Conservation (phyloP, 371 early-diverging fungal genomes). For the Coemansia sp. region DNA sequence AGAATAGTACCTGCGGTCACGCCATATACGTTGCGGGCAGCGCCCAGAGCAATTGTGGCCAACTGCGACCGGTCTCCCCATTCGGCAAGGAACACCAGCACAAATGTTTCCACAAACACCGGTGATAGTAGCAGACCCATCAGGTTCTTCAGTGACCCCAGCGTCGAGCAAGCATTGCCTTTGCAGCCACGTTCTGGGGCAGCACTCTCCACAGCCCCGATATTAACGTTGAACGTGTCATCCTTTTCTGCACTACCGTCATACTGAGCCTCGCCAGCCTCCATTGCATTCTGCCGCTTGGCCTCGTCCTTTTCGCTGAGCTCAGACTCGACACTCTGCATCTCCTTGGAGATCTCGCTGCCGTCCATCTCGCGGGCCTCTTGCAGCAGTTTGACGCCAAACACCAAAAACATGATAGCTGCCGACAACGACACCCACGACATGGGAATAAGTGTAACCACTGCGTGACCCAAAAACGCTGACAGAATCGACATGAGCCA, state of each 20-base stretch:
- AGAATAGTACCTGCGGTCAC: slow-evolving; percentile 84
- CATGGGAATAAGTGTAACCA: slow-evolving; percentile 82
- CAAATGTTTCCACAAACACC: slow-evolving; percentile 90
- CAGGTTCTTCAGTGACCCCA: slow-evolving; percentile 38
- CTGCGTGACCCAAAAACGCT: slow-evolving; percentile 83
- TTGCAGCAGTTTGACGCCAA: slow-evolving; percentile 83
- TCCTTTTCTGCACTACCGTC: slow-evolving; percentile 2
- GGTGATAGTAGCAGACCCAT: slow-evolving; percentile 76
- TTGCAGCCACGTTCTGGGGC: not conserved
- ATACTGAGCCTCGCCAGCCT: slow-evolving; percentile 32
- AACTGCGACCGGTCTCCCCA: slow-evolving; percentile 97
- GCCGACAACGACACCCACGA: slow-evolving; percentile 82
- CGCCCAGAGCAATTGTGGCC: slow-evolving; percentile 91
- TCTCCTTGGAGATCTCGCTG: slow-evolving; percentile 83
- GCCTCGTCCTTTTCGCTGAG: slow-evolving; percentile 72
- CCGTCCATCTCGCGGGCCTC: slow-evolving; percentile 86
- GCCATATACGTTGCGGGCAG: slow-evolving; percentile 80
- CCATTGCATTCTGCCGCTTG: slow-evolving; percentile 44
- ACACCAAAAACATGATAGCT: slow-evolving; percentile 79
- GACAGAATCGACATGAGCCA: slow-evolving; percentile 92
- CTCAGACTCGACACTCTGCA: slow-evolving; percentile 84
- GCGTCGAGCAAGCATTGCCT: slow-evolving; percentile 9
- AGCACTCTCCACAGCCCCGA: slow-evolving; percentile 6
- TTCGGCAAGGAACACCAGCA: slow-evolving; percentile 93
- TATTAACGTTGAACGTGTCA: slow-evolving; percentile 33